Evolutionary conservation across 2,329 filamentous ascomycete genomes (phyloP).

Genomic region (Aspergillus quadricinctus): DNA sequence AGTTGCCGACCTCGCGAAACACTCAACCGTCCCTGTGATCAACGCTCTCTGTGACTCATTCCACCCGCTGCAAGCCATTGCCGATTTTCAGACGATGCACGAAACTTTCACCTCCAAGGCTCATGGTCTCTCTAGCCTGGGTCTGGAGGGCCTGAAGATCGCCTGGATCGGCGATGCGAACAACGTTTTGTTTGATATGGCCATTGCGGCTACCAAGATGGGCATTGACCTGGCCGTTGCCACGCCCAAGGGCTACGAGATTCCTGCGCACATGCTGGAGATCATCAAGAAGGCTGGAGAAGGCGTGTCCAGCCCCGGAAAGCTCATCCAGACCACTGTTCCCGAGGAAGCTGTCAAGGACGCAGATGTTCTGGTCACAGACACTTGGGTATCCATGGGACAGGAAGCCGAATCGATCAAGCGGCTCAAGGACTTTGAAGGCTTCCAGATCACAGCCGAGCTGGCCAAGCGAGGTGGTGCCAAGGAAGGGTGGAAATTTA

Average conservation of each 20-base stretch:
- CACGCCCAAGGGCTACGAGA: conserved; percentile 77
- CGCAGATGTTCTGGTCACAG: conserved; percentile 87
- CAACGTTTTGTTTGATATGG: conserved; percentile 92
- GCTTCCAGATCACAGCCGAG: conserved; percentile 87
- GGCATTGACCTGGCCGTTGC: conserved; percentile 84
- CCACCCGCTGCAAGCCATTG: conserved; percentile 90
- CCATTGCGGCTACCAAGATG: conserved; percentile 80
- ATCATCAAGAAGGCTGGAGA: conserved; percentile 64
- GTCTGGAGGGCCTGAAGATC: conserved; percentile 78
- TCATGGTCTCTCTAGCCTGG: conserved; percentile 48
- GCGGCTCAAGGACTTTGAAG: conserved; percentile 74
- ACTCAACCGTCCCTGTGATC: conserved; percentile 76
- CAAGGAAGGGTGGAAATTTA: conserved; percentile 89
- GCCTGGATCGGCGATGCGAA: conserved; percentile 97
- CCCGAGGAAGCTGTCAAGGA: conserved; percentile 81
- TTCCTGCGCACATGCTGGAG: conserved; percentile 68
- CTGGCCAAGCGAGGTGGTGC: conserved; percentile 80
- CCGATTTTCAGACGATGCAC: conserved; percentile 86
- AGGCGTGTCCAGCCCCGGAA: conserved; percentile 57
- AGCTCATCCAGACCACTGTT: conserved; percentile 67
- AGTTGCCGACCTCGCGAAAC: conserved; percentile 63
- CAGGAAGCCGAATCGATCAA: conserved; percentile 81
- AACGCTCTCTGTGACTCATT: conserved; percentile 86
- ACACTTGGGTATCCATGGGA: conserved; percentile 98
- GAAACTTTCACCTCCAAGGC: conserved; percentile 63